Conservation (phyloP, 2,329 filamentous ascomycete genomes). For the Dryadomyces sulphureus region DNA sequence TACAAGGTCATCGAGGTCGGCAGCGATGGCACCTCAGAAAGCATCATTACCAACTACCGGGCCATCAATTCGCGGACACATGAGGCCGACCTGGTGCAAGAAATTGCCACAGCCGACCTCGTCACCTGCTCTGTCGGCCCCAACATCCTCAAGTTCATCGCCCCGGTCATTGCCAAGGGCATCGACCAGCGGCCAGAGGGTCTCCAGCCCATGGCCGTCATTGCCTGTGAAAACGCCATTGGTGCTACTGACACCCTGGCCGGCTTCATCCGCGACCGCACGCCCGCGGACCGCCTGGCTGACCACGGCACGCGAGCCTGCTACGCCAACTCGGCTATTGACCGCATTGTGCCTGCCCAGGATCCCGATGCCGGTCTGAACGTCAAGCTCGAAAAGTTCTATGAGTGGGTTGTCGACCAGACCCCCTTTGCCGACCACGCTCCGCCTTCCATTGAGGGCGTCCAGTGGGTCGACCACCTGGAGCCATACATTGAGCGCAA, state of each 20-base stretch:
- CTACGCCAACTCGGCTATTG: constrained; percentile 96
- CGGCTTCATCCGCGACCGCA: constrained; percentile 66
- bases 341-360: constrained; percentile 93
- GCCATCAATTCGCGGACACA: constrained; percentile 90
- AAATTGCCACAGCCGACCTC: constrained; percentile 75
- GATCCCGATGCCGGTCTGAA: constrained; percentile 66
- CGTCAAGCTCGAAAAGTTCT: constrained; percentile 96
- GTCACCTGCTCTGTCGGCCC: constrained; percentile 96
- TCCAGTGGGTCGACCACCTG: constrained; percentile 87
- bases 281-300: constrained; percentile 49
- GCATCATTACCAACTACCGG: constrained; percentile 85
- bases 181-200: constrained; percentile 59
- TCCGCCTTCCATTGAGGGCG: constrained; percentile 65
- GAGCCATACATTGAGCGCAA: constrained; percentile 97
- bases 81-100: constrained; percentile 65
- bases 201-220: constrained; percentile 65
- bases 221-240: constrained; percentile 97
- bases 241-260: constrained; percentile 82
- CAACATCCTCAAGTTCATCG: constrained; percentile 92
- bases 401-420: constrained; percentile 93
- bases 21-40: constrained; percentile 62
- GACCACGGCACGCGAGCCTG: constrained; percentile 61
- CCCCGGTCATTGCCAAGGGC: constrained; percentile 87
- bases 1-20: constrained; percentile 94
- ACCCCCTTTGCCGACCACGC: constrained; percentile 62